Evolutionary conservation across 495 filamentous ascomycete genomes (phyloP), one percentile per base, ranked within the genome.

Genomic region (Cudoniella acicularis): DNA sequence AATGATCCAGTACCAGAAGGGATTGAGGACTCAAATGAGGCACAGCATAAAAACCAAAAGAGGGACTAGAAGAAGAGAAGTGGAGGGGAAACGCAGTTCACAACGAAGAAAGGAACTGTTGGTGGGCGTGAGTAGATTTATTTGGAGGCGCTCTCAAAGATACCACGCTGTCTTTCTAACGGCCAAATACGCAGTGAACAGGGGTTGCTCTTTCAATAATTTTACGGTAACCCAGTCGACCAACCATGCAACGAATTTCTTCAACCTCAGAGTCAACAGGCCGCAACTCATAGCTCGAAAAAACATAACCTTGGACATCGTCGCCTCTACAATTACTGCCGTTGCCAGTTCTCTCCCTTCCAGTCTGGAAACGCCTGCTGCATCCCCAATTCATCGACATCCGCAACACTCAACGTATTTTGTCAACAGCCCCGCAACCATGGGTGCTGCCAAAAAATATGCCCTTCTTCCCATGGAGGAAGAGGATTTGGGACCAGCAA

Each of bases 391-490:
- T n/a, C n/a, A n/a, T n/a, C n/a, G n/a, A n/a, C n/a, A 41, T 41
- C 36, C 9, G 9, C n/a, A 41, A 9, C n/a, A n/a, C 9, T 41
- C n/a, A 9, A 9, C 36, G 36, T 41, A 9, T n/a, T 41, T n/a
- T 9, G 9, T 41, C 9, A n/a, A 41, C 36, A 17, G n/a, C 13
- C 4, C 43, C 8, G 13, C 20, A n/a, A 21, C 43, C 13, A 47
- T 47, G 43, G 81, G 81, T 77, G 73, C 70, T 18, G 68, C 73
- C 51, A 94, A 91, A 72, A 87, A 84, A 64, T 96, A 96, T 70
- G 81, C 85, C 10, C 79, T 96, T 21, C 76, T 96, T 41, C 87
- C 91, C 10, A 95, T 95, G 91, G 88, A 87, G 48, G 89, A 90
- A 25, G 87, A 87, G 4, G 76, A 82, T 11, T 65, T 84, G 41